A percentile compares a stretch with the other conserved stretches of the same genome.
phyloP scores from a whole-genome alignment of 2,329 filamentous ascomycete species.

The Lachnellula subtilissima region DNA sequence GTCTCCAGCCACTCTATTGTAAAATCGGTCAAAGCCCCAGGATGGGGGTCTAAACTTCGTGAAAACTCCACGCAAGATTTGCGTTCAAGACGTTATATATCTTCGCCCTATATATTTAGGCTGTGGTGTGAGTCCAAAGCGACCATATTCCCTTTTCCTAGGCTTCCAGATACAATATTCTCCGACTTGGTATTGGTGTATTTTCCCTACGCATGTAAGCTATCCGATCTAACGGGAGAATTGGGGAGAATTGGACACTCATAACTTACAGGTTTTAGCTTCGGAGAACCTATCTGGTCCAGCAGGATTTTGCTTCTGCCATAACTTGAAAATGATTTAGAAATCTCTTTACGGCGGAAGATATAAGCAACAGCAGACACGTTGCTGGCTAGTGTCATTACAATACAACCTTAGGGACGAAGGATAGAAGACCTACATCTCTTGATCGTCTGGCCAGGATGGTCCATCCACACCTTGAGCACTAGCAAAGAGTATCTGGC shows the following conservation, averaged over 20 bases:
- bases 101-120: slow-evolving; percentile 3
- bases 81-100: background rate
- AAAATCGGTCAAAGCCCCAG: background rate
- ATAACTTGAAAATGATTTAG: background rate
- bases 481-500: background rate
- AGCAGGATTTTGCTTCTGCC: background rate
- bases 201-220: background rate
- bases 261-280: background rate
- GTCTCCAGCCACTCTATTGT: slow-evolving; percentile 3
- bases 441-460: background rate
- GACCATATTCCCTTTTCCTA: background rate
- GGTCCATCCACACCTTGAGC: background rate
- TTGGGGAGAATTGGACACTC: background rate
- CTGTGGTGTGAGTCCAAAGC: background rate
- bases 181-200: background rate
- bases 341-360: background rate
- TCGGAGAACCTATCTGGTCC: background rate
- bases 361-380: background rate
- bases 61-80: slow-evolving; percentile 1
- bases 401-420: background rate
- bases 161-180: background rate
- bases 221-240: background rate
- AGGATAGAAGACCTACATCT: background rate
- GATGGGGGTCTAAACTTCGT: background rate
- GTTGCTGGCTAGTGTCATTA: background rate